Evolutionary conservation across 2,329 filamentous ascomycete species (phyloP), one percentile per base, ranked within the genome.

Genomic region (Cercospora citrullina): DNA sequence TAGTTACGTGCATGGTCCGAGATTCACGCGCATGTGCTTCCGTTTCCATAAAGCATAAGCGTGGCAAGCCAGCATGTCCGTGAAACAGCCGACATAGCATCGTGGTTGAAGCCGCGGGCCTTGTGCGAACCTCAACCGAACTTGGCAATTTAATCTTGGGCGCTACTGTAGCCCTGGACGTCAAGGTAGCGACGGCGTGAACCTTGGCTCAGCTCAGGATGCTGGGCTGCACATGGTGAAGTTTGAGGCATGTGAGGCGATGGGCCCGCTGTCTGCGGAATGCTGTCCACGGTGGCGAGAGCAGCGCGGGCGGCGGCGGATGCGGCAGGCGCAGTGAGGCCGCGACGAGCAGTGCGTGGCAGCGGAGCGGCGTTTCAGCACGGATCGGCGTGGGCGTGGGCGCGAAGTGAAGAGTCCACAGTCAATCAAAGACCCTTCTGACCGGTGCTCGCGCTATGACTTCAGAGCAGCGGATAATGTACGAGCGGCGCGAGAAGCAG

Each of bases 41-140:
- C 39, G 28, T 33, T 21, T 31, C 59, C 31, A 53, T 60, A 39
- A 64, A 68, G 61, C 60, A 59, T 64, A 64, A 67, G 61, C 62
- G 45, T 55, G 36, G 51, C 45, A 18, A 23, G 51, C 55, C 18
- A 60, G 62, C 66, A 68, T 53, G 61, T 30, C 66, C 66, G 66
- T 53, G 63, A 63, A 64, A 61, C 58, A 60, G 53, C 66, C 66
- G 66, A 64, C 31, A 57, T 64, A 57, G 51, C 51, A 64, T 64
- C 63, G 62, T 68, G 66, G 61, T 68, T 64, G 66, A 63, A 59
- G 48, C 66, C 59, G 55, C 62, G 61, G 36, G 62, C 39, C 48
- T 61, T 64, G 65, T 42, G 64, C 65, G 53, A 59, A 51, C 31
- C 48, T 64, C 33, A 36, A 21, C 65, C 66, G 66, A 64, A 61